Evolutionary conservation across 2,329 filamentous ascomycete species (phyloP), one percentile per base, ranked within the genome.

Genomic region (Esteya vermicola): DNA sequence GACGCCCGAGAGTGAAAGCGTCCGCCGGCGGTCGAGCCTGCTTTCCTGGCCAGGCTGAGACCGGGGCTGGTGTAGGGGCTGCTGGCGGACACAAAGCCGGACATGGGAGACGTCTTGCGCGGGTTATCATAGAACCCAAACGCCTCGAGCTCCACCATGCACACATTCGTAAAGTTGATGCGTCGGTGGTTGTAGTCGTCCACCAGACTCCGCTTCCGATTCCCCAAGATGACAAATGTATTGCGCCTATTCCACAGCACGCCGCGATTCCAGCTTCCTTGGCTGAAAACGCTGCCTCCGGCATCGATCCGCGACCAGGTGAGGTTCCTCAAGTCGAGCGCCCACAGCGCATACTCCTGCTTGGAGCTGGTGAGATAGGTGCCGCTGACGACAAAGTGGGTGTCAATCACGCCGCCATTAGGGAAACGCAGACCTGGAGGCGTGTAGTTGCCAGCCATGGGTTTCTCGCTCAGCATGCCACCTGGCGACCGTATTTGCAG

Each of bases 121-220:
- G 91, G 88, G 56, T 96, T 98, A 55, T 96, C 89, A 57, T 95
- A 96, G 33, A 98, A 78, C 1, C 91, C 91, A 63, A 96, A 98
- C 0, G 91, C 88, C 56, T 98, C 91, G 10, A 98, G 68, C 58
- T 98, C 91, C 9, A 98, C 89, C 70, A 96, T 82, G 57, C 91
- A 96, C 22, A 96, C 78, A 54, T 98, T 93, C 9, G 83, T 84
- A 56, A 96, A 98, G 59, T 98, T 98, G 60, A 98, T 93, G 21
- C 91, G 81, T 10, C 91, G 81, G 54, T 96, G 91, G 55, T 96
- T 96, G 60, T 98, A 98, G 58, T 98, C 91, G 50, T 98, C 89
- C 1, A 96, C 89, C 25, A 98, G 68, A 50, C 84, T 95, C 46
- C 91, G 71, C 59, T 93, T 94, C 28, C 91, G 76, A 57, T 95